Evolutionary conservation across 2,329 filamentous ascomycete species (phyloP).

Genomic region (Microsporum canis): DNA sequence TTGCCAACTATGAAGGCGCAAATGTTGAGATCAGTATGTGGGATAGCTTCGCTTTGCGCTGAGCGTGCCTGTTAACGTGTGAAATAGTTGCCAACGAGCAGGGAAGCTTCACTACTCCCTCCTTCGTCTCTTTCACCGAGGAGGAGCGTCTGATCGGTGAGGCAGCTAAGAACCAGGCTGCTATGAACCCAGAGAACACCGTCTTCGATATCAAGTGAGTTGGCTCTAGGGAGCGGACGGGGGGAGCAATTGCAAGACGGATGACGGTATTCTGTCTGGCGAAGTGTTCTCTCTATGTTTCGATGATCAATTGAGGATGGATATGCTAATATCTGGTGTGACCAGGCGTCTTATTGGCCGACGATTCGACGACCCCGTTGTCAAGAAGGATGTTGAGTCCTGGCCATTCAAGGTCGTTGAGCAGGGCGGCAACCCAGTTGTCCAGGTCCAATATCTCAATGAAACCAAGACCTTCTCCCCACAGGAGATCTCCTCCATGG

Average conservation of each 20-base stretch:
- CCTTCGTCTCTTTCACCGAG: constrained; percentile 97
- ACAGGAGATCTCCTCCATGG: constrained; percentile 98
- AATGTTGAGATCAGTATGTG: constrained; percentile 94
- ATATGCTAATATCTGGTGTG: constrained; percentile 2
- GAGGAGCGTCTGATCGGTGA: constrained; percentile 99
- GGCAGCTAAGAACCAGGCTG: constrained; percentile 99
- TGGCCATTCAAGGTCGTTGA: constrained; percentile 99
- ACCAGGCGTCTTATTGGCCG: constrained; percentile 90
- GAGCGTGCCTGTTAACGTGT: constrained; percentile 16
- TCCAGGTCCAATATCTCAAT: constrained; percentile 90
- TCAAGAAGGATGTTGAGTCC: constrained; percentile 97
- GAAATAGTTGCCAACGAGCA: constrained; percentile 86
- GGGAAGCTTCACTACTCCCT: constrained; percentile 97
- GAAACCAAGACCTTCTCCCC: constrained; percentile 94
- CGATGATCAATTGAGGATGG: not conserved
- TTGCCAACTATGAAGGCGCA: constrained; percentile 97
- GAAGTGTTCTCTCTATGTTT: not conserved
- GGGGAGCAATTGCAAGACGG: not conserved
- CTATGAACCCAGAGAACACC: constrained; percentile 97
- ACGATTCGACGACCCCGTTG: constrained; percentile 84
- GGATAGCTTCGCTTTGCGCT: constrained; percentile 11
- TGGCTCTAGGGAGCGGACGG: not conserved
- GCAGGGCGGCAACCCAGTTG: constrained; percentile 74
- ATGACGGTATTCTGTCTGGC: not conserved
- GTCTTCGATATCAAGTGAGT: constrained; percentile 98